phyloP scores from a whole-genome alignment of 1,139 yeast species.

The Yueomyces sp. region DNA sequence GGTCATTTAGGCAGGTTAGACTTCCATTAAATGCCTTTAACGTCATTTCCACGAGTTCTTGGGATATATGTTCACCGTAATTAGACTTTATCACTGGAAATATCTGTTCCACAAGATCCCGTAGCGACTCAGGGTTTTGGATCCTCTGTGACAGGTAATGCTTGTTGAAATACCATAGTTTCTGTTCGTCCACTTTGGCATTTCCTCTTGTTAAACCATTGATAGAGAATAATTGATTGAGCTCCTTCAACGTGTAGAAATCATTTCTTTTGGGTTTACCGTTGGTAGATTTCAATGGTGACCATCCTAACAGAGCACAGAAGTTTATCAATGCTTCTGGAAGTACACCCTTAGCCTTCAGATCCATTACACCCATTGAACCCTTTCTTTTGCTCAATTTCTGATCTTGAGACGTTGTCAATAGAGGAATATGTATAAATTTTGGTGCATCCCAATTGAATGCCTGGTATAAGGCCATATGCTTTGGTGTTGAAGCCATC shows the following conservation, averaged over 20 bases:
- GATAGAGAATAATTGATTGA: constrained; percentile 36
- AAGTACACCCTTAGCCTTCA: constrained; percentile 50
- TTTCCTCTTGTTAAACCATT: constrained; percentile 81
- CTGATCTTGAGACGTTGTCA: constrained; percentile 64
- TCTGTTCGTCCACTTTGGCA: constrained; percentile 76
- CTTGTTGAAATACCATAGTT: constrained; percentile 66
- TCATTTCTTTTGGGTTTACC: constrained; percentile 42
- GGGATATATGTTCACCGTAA: constrained; percentile 7
- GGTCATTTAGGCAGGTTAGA: constrained; percentile 20
- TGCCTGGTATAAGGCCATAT: constrained; percentile 72
- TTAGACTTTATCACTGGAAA: constrained; percentile 11
- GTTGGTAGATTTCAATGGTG: constrained; percentile 49
- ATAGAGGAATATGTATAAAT: constrained; percentile 79
- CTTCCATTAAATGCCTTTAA: constrained; percentile 26
- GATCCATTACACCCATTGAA: constrained; percentile 54
- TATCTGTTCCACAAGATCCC: constrained; percentile 26
- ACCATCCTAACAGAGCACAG: constrained; percentile 90
- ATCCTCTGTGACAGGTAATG: constrained; percentile 38
- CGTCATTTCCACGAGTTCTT: constrained; percentile 14
- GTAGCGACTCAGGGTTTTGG: constrained; percentile 25
- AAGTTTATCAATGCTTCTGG: constrained; percentile 86
- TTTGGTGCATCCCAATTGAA: constrained; percentile 79
- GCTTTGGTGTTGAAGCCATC: constrained; percentile 94
- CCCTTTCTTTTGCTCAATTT: constrained; percentile 81
- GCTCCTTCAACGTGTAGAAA: constrained; percentile 40